These are phyloP conservation scores for Phytophthora megakarya DNA, from an alignment of 352 stramenopile genomes.

Conservation along the genomic window DNA sequence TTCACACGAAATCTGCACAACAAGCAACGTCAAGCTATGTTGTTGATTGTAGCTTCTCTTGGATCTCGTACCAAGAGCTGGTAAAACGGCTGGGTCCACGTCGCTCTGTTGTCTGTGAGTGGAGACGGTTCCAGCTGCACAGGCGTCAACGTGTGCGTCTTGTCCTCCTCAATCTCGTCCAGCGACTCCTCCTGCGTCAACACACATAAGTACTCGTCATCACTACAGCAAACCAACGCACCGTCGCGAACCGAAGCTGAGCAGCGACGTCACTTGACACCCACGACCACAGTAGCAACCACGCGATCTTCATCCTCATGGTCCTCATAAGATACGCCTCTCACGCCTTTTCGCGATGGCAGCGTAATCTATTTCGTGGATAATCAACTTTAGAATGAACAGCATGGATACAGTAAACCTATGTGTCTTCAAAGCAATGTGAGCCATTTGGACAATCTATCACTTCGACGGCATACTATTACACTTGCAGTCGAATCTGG, in stretches of 20 bases:
- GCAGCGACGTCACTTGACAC: not conserved
- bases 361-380: too few species aligned
- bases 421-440: conserved; percentile 15
- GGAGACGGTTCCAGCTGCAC: conserved; percentile 16
- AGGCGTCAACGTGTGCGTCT: conserved; percentile 12
- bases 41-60: too few species aligned
- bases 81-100: conserved; percentile 16
- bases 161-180: conserved; percentile 28
- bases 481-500: not conserved
- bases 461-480: conserved; percentile 7
- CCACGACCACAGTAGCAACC: conserved; percentile 12
- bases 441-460: conserved; percentile 19
- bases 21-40: too few species aligned
- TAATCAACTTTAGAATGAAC: too few species aligned
- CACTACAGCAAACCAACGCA: not conserved
- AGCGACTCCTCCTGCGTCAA: conserved; percentile 25
- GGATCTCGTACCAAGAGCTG: conserved; percentile 25
- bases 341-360: not conserved
- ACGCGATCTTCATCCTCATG: conserved; percentile 28
- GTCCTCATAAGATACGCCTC: too few species aligned
- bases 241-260: conserved; percentile 24
- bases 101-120: not conserved
- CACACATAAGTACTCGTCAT: not conserved
- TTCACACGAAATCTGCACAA: conserved; percentile 27
- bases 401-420: conserved; percentile 16